Percentiles rank a stretch among this genome's conserved stretches.
These are phyloP conservation scores for Medicago ruthenica DNA, from an alignment of 306 rosid genomes.

Conservation along the genomic window DNA sequence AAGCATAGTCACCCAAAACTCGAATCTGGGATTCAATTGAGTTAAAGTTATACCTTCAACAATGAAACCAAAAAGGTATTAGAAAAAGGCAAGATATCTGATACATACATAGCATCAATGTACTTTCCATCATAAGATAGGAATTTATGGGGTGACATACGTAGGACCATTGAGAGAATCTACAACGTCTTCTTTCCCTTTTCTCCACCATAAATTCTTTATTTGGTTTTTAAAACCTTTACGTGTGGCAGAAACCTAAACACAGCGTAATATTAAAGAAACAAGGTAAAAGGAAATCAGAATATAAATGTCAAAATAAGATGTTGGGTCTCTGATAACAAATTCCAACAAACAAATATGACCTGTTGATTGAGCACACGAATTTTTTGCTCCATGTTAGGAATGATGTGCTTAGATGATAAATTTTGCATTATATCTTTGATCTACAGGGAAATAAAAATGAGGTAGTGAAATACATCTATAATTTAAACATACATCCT, in stretches of 20 bases:
- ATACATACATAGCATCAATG: constrained; percentile 40
- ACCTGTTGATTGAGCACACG: constrained; percentile 96
- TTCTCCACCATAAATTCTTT: constrained; percentile 99
- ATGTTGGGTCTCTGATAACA: constrained; percentile 13
- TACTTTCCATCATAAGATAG: constrained; percentile 39
- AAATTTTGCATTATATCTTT: constrained; percentile 88
- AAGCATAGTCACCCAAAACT: constrained; percentile 97
- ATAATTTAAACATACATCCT: constrained; percentile 40
- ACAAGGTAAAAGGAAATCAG: constrained; percentile 23
- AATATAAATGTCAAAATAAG: constrained; percentile 39
- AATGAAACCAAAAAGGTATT: constrained; percentile 48
- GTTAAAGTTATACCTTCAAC: constrained; percentile 84
- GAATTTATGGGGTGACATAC: constrained; percentile 55
- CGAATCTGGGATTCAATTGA: constrained; percentile 97
- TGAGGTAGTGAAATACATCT: constrained; percentile 48
- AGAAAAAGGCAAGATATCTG: constrained; percentile 41
- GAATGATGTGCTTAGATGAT: constrained; percentile 86
- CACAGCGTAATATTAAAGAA: constrained; percentile 36
- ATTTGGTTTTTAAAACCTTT: constrained; percentile 95
- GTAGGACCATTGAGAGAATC: constrained; percentile 78
- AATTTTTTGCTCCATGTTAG: constrained; percentile 92
- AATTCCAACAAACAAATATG: constrained; percentile 34
- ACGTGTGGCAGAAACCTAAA: constrained; percentile 91
- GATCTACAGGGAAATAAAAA: constrained; percentile 68
- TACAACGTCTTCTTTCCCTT: constrained; percentile 89